phyloP scores from a whole-genome alignment of 75 land plant genomes.

The Selaginella tamariscina region DNA sequence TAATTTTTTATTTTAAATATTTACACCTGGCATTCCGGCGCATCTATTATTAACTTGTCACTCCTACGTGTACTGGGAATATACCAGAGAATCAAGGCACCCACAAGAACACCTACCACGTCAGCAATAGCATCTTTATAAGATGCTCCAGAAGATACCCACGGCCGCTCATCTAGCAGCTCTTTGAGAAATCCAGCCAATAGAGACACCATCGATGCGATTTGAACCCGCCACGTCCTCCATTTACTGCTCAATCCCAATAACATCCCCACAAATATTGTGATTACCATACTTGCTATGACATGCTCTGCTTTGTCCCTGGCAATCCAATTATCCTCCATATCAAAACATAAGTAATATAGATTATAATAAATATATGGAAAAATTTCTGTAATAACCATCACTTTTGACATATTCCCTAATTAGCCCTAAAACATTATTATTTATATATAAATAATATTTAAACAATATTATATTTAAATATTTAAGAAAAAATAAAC shows the following conservation, averaged over 20 bases:
- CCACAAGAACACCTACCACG: constrained; percentile 34
- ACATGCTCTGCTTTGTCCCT: background rate
- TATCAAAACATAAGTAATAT: background rate
- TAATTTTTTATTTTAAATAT: too few species aligned
- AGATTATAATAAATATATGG: too few species aligned
- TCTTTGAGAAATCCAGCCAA: constrained; percentile 64
- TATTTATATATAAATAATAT: too few species aligned
- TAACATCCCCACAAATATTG: background rate
- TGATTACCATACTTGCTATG: background rate
- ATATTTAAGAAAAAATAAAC: too few species aligned
- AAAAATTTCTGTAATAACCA: too few species aligned
- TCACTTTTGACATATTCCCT: too few species aligned
- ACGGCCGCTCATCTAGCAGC: constrained; percentile 39
- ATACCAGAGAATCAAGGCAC: constrained; percentile 19
- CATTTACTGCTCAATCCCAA: background rate
- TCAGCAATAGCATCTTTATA: constrained; percentile 52
- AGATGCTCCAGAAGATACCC: constrained; percentile 42
- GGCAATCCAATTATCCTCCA: background rate
- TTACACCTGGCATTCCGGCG: too few species aligned
- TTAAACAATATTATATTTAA: too few species aligned
- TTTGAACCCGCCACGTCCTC: constrained; percentile 14
- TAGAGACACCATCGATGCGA: constrained; percentile 37
- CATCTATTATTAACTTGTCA: too few species aligned
- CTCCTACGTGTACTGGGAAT: too few species aligned
- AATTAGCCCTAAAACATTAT: too few species aligned